These are phyloP conservation scores for Solanum chiquidenum DNA, from an alignment of 257 asterid species.

Conservation along the genomic window DNA sequence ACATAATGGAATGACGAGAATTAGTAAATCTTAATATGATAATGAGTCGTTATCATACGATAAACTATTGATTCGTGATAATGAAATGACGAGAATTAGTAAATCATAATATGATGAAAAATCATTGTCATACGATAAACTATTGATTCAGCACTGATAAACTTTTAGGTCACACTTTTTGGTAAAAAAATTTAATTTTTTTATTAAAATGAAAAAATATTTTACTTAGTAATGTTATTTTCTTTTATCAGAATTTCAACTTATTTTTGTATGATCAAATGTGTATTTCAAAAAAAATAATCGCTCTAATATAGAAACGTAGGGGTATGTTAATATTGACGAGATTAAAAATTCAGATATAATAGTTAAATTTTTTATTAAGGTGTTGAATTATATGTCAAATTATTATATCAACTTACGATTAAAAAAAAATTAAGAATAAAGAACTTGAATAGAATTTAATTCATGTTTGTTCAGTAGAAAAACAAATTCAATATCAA, in stretches of 20 bases:
- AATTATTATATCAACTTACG: neutral
- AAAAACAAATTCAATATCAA: neutral
- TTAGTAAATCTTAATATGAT: neutral
- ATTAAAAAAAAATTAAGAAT: neutral
- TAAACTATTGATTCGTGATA: neutral
- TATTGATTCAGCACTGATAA: neutral
- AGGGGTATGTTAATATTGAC: too few species aligned
- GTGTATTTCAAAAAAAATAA: neutral
- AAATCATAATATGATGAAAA: neutral
- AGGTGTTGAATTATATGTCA: neutral
- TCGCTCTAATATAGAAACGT: neutral
- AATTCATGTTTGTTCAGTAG: neutral
- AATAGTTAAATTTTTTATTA: neutral
- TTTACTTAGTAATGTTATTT: neutral
- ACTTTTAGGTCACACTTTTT: neutral
- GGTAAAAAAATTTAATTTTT: neutral
- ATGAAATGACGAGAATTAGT: neutral
- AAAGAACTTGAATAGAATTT: neutral
- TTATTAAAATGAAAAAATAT: neutral
- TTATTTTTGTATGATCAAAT: neutral
- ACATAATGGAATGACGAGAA: neutral
- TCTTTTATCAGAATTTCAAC: neutral
- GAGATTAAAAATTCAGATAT: neutral
- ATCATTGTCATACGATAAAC: neutral
- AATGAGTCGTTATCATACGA: neutral